These are phyloP conservation scores for Penicillium dipodomyicola DNA, from an alignment of 495 filamentous ascomycete species.

Conservation along the genomic window DNA sequence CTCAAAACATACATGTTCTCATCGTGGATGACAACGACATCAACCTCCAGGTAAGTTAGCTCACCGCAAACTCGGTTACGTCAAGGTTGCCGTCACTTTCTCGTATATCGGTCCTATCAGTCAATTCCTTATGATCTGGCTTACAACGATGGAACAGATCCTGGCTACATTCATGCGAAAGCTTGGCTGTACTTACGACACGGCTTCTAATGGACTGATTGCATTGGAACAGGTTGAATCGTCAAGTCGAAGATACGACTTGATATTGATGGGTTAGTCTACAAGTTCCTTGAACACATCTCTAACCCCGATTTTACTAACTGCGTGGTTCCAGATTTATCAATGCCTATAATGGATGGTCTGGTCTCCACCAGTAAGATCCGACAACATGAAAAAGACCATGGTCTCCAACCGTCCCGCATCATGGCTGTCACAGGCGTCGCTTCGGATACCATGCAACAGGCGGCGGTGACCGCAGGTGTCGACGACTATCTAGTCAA, in stretches of 20 bases:
- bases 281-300: background rate
- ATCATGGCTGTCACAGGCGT: constrained; percentile 38
- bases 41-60: constrained; percentile 26
- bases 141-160: constrained; percentile 11
- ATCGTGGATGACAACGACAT: constrained; percentile 43
- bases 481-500: constrained; percentile 42
- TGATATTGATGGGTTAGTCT: constrained; percentile 46
- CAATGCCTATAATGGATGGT: constrained; percentile 30
- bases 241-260: constrained; percentile 32
- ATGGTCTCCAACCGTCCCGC: constrained; percentile 12
- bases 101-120: background rate
- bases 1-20: constrained; percentile 20
- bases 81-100: background rate
- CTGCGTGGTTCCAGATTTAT: constrained; percentile 9
- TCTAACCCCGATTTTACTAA: background rate
- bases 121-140: background rate
- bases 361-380: constrained; percentile 24
- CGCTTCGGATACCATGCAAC: constrained; percentile 30
- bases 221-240: constrained; percentile 48
- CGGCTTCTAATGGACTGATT: constrained; percentile 54
- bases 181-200: constrained; percentile 42
- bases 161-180: constrained; percentile 43
- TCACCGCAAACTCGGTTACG: background rate
- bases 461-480: constrained; percentile 34
- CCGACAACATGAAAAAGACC: constrained; percentile 21